Evolutionary conservation across 2,329 filamentous ascomycete genomes (phyloP).

Genomic region (Aschersonia sp.): DNA sequence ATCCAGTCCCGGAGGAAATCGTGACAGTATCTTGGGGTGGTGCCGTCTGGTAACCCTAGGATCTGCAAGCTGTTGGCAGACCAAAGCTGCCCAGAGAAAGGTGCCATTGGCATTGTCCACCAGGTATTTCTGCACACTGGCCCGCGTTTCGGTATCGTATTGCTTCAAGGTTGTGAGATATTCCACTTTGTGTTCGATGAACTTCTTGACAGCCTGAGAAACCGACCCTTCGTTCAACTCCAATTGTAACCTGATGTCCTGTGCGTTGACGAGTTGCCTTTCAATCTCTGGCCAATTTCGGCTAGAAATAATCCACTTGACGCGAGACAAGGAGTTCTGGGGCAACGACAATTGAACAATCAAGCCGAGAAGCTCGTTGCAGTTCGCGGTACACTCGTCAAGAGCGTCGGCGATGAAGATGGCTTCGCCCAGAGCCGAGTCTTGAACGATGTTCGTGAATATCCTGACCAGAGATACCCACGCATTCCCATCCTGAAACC

Average conservation of each 20-base stretch:
- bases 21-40: neutral
- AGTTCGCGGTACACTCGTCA: constrained; percentile 23
- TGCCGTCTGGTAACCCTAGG: neutral
- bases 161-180: constrained; percentile 7
- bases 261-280: constrained; percentile 10
- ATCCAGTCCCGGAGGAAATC: constrained; percentile 20
- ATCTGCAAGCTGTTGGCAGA: constrained; percentile 5
- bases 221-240: constrained; percentile 21
- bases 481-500: constrained; percentile 25
- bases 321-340: constrained; percentile 5
- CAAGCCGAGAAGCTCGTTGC: constrained; percentile 18
- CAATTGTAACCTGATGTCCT: constrained; percentile 12
- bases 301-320: constrained; percentile 30
- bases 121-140: constrained; percentile 6
- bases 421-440: constrained; percentile 7
- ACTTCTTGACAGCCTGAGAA: constrained; percentile 17
- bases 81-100: constrained; percentile 11
- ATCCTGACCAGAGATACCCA: constrained; percentile 21
- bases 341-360: constrained; percentile 11
- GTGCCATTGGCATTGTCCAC: constrained; percentile 19
- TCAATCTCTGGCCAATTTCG: constrained; percentile 25
- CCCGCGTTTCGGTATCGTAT: constrained; percentile 2
- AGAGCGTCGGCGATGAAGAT: constrained; percentile 30
- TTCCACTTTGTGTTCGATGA: constrained; percentile 17
- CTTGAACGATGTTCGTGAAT: constrained; percentile 23